Conservation (phyloP, 768 basidiomycete species). For the Cubamyces lactineus region DNA sequence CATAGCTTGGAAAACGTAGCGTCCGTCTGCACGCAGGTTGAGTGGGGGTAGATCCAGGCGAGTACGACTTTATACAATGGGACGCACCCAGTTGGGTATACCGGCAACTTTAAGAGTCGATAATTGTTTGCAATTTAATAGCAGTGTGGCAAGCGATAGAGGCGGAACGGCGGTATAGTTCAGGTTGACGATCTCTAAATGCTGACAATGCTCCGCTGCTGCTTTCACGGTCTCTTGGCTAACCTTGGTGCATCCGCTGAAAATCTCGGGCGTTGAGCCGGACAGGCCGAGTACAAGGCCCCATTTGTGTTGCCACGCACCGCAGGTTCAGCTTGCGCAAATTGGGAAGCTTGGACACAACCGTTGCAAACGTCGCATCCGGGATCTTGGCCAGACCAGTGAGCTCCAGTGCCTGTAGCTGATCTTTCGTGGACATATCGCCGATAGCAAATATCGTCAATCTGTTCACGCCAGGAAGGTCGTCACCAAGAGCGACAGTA, state of each 20-base stretch:
- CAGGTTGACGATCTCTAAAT: slow-evolving; percentile 54
- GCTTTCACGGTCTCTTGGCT: slow-evolving; percentile 51
- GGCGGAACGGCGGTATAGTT: slow-evolving; percentile 63
- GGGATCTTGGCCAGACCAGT: slow-evolving; percentile 54
- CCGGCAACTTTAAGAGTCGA: slow-evolving; percentile 66
- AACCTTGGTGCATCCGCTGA: slow-evolving; percentile 64
- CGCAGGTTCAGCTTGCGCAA: slow-evolving; percentile 56
- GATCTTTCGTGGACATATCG: slow-evolving; percentile 21
- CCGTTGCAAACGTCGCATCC: slow-evolving; percentile 54
- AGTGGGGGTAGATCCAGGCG: neutral
- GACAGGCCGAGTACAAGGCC: no score
- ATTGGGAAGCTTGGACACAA: slow-evolving; percentile 47
- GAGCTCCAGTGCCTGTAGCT: slow-evolving; percentile 53
- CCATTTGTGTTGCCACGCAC: slow-evolving; percentile 37
- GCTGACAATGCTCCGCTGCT: slow-evolving; percentile 44
- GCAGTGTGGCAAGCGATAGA: slow-evolving; percentile 47
- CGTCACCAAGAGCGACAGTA: slow-evolving; percentile 48
- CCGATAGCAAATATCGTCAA: slow-evolving; percentile 52
- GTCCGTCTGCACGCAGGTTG: slow-evolving; percentile 51
- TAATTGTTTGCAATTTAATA: slow-evolving; percentile 45
- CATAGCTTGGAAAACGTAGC: slow-evolving; percentile 53
- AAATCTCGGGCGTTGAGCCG: neutral
- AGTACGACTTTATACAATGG: neutral
- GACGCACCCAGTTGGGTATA: slow-evolving; percentile 60
- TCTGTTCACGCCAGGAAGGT: slow-evolving; percentile 55